Conservation (phyloP, 257 asterid genomes). For the Ajuga chamaepitys region DNA sequence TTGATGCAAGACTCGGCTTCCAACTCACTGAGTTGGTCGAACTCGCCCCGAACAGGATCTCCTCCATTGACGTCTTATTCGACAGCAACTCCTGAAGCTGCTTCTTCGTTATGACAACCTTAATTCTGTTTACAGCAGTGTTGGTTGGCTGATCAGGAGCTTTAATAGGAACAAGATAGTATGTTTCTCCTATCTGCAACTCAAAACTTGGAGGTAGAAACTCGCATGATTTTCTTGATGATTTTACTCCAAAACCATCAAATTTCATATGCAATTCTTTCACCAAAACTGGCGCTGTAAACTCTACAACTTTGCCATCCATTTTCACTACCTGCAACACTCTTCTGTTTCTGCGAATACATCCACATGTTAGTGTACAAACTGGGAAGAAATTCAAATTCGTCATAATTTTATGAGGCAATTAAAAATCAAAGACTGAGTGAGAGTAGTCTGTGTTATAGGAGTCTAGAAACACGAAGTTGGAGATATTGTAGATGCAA, state of each 20-base stretch:
- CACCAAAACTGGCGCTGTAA: conserved; percentile 26
- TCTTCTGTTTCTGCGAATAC: conserved; percentile 2
- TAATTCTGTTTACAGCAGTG: conserved; percentile 28
- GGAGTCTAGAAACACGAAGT: not conserved
- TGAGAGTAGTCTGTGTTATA: not conserved
- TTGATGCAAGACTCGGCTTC: conserved; percentile 34
- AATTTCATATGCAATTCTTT: conserved; percentile 23
- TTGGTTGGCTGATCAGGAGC: not conserved
- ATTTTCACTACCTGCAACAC: conserved; percentile 21
- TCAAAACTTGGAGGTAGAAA: conserved; percentile 20
- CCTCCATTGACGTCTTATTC: conserved; percentile 23
- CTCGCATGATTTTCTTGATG: conserved; percentile 18
- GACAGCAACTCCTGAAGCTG: conserved; percentile 37
- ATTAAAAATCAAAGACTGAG: too few species aligned
- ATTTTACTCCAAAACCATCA: conserved; percentile 23
- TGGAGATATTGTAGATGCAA: not conserved
- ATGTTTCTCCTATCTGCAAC: conserved; percentile 27
- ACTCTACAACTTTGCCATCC: conserved; percentile 30
- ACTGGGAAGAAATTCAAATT: conserved; percentile 13
- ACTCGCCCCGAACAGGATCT: conserved; percentile 17
- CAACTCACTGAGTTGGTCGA: conserved; percentile 10
- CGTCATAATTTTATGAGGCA: conserved; percentile 20
- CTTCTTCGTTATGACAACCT: conserved; percentile 44
- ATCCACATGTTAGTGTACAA: not conserved
- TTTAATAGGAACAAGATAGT: conserved; percentile 25